Evolutionary conservation across 2,329 filamentous ascomycete genomes (phyloP).

Genomic region (Ilyonectria sp.): DNA sequence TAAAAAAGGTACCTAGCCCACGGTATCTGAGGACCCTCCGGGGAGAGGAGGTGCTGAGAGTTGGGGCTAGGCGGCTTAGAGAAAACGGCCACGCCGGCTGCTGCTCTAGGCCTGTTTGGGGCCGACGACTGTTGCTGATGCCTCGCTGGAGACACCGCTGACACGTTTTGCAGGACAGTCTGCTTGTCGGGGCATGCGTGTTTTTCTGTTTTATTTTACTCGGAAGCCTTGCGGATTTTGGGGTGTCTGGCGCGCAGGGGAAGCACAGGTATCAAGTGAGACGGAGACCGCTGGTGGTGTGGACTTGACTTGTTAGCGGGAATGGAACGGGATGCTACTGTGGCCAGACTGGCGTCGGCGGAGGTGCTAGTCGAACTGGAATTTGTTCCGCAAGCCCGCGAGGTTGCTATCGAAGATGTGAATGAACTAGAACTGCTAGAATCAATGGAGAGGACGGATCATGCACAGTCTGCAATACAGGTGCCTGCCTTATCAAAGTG

Average conservation of each 20-base stretch:
- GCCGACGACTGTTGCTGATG: not conserved
- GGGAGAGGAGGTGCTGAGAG: constrained; percentile 3
- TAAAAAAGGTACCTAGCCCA: constrained; percentile 1
- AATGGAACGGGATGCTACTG: not conserved
- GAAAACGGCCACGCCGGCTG: constrained; percentile 19
- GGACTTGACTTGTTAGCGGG: constrained; percentile 1
- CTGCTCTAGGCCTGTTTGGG: constrained; percentile 7
- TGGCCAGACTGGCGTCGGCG: not conserved
- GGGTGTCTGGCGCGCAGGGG: not conserved
- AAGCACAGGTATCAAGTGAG: not conserved
- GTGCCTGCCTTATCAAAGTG: not conserved
- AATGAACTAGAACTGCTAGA: not conserved
- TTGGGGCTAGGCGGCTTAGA: constrained; percentile 22
- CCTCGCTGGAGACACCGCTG: not conserved
- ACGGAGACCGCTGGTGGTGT: not conserved
- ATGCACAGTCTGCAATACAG: not conserved
- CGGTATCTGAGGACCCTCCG: constrained; percentile 7
- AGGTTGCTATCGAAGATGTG: not conserved
- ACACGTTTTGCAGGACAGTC: not conserved
- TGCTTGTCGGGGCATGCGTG: not conserved
- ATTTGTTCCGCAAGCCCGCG: constrained; percentile 6
- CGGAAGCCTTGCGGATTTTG: not conserved
- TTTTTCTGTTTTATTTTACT: not conserved
- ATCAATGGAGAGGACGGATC: not conserved
- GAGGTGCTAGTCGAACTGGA: not conserved